Conservation (phyloP, 2,329 filamentous ascomycete species). For the Cercospora beticola region DNA sequence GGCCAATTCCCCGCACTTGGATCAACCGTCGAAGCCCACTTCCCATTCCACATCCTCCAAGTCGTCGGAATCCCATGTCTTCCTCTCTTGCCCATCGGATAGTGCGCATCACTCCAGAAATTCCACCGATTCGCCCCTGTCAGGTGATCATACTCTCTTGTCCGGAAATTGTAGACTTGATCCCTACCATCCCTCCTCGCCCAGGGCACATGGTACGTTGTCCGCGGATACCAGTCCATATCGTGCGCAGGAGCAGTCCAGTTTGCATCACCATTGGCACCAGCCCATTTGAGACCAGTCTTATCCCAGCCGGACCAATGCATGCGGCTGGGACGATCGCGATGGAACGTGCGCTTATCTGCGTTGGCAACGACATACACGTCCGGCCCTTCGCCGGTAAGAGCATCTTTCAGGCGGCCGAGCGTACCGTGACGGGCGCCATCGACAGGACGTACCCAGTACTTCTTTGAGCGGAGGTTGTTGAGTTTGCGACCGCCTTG, state of each 20-base stretch:
- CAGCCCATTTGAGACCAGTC: constrained; percentile 23
- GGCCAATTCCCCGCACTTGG: constrained; percentile 24
- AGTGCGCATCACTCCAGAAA: constrained; percentile 36
- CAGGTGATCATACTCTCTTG: constrained; percentile 28
- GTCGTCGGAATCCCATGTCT: constrained; percentile 26
- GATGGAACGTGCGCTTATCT: constrained; percentile 40
- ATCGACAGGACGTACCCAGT: constrained; percentile 49
- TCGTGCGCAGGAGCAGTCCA: constrained; percentile 41
- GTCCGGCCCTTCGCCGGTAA: constrained; percentile 46
- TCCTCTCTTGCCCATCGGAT: constrained; percentile 26
- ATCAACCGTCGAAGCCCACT: constrained; percentile 35
- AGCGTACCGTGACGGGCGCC: constrained; percentile 40
- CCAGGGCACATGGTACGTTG: constrained; percentile 26
- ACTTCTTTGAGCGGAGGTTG: constrained; percentile 40
- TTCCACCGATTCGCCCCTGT: constrained; percentile 15
- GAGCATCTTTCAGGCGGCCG: constrained; percentile 46
- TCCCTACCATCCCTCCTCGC: constrained; percentile 20
- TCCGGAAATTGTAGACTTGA: constrained; percentile 34
- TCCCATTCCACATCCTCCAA: constrained; percentile 25
- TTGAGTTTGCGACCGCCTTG: constrained; percentile 27
- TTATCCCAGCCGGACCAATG: constrained; percentile 41
- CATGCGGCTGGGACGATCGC: constrained; percentile 39
- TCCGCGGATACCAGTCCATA: constrained; percentile 37
- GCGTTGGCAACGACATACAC: constrained; percentile 46
- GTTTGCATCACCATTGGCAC: constrained; percentile 23